Conservation (phyloP, 495 filamentous ascomycete species). For the Penicillium desertorum region DNA sequence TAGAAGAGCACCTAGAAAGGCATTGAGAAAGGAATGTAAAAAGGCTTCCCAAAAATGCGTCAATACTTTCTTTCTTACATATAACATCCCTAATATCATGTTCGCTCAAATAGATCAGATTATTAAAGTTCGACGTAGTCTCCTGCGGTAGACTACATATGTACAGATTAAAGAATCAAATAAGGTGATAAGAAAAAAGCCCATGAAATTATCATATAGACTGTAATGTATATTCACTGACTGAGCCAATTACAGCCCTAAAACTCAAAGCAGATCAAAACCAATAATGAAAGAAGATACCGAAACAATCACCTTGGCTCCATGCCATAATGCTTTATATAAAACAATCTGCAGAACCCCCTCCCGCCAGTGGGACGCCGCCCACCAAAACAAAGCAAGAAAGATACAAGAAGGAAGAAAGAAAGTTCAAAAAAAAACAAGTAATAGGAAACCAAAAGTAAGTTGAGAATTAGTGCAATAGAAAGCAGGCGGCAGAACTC, state of each 20-base stretch:
- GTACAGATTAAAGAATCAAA: neutral
- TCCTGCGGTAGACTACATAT: too few species aligned
- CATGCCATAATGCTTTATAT: conserved; percentile 28
- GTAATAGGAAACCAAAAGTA: conserved; percentile 6
- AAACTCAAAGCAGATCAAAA: conserved; percentile 8
- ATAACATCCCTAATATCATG: too few species aligned
- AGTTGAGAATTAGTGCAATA: conserved; percentile 11
- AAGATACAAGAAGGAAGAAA: conserved; percentile 9
- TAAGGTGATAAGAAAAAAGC: neutral
- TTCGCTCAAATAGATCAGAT: too few species aligned
- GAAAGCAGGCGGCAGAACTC: conserved; percentile 1
- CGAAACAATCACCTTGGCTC: conserved; percentile 25
- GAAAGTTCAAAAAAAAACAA: conserved; percentile 11
- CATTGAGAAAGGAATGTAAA: too few species aligned
- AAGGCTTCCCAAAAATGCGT: too few species aligned
- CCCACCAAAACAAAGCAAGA: conserved; percentile 15
- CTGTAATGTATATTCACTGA: conserved; percentile 17
- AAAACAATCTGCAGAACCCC: conserved; percentile 18
- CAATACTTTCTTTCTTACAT: too few species aligned
- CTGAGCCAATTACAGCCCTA: conserved; percentile 9
- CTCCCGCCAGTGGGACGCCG: conserved; percentile 24
- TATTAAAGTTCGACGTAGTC: too few species aligned
- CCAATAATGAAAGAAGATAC: conserved; percentile 9
- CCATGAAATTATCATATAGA: conserved; percentile 7
- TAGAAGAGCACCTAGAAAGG: too few species aligned